Evolutionary conservation across 345 rosid genomes (phyloP).

Genomic region (Noccaea caerulescens): DNA sequence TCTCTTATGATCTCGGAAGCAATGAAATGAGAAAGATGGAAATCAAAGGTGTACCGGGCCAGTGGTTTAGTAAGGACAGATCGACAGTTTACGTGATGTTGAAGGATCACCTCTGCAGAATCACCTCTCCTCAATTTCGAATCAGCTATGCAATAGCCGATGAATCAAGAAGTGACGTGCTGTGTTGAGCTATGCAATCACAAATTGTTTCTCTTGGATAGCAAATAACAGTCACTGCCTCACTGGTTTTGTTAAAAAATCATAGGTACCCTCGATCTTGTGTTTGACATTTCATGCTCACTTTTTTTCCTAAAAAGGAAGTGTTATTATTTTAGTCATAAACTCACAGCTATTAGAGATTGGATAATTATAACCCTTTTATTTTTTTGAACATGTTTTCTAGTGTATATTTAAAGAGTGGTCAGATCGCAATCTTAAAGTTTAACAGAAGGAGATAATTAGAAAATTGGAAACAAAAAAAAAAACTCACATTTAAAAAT

Average conservation of each 20-base stretch:
- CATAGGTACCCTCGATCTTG: not conserved
- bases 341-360: not conserved
- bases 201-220: too few species aligned
- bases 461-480: too few species aligned
- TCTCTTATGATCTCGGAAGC: not conserved
- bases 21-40: constrained; percentile 8
- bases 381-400: not conserved
- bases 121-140: too few species aligned
- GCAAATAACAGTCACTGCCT: too few species aligned
- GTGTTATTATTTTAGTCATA: not conserved
- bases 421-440: too few species aligned
- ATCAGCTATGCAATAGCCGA: too few species aligned
- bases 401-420: too few species aligned
- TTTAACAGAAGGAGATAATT: not conserved
- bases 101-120: not conserved
- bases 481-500: not conserved
- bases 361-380: not conserved
- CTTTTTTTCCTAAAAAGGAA: not conserved
- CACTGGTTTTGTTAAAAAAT: too few species aligned
- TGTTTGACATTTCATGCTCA: constrained; percentile 2
- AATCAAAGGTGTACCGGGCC: not conserved
- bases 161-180: too few species aligned
- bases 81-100: not conserved
- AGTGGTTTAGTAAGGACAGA: not conserved
- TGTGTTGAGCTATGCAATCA: too few species aligned